Percentiles rank a stretch among this genome's conserved stretches.
phyloP scores from a whole-genome alignment of 768 basidiomycete species.

The Tricholoma terreum region DNA sequence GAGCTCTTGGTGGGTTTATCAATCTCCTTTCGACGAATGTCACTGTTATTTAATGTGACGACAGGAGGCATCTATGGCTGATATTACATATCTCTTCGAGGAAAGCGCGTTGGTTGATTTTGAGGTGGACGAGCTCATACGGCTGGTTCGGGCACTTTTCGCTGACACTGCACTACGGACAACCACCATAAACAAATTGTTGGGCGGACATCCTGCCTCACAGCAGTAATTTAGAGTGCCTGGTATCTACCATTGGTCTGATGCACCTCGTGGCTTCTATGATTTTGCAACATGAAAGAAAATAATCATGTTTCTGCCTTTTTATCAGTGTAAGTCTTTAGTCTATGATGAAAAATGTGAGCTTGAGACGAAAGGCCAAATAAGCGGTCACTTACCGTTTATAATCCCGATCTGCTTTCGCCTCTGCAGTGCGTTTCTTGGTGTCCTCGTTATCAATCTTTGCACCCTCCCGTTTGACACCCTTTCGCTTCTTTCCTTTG shows the following conservation, averaged over 20 bases:
- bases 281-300: neutral
- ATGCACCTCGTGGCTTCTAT: neutral
- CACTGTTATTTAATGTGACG: neutral
- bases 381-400: slow-evolving; percentile 40
- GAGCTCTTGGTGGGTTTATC: slow-evolving; percentile 75
- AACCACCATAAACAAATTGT: slow-evolving; percentile 74
- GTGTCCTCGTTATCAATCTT: slow-evolving; percentile 33
- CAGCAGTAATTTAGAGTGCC: slow-evolving; percentile 14
- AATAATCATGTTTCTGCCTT: slow-evolving; percentile 19
- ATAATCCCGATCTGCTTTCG: slow-evolving; percentile 54
- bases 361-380: neutral
- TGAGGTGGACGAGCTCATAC: slow-evolving; percentile 75
- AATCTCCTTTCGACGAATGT: neutral
- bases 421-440: slow-evolving; percentile 40
- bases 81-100: slow-evolving; percentile 89
- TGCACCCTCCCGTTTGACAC: slow-evolving; percentile 58
- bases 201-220: slow-evolving; percentile 51
- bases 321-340: slow-evolving; percentile 44
- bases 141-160: slow-evolving; percentile 83
- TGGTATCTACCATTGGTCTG: slow-evolving; percentile 2
- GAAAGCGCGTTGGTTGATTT: slow-evolving; percentile 91
- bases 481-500: slow-evolving; percentile 63
- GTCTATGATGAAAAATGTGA: slow-evolving; percentile 18
- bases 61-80: slow-evolving; percentile 89
- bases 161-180: slow-evolving; percentile 82